Conservation (phyloP, 768 basidiomycete species). For the Lactarius quietus region DNA sequence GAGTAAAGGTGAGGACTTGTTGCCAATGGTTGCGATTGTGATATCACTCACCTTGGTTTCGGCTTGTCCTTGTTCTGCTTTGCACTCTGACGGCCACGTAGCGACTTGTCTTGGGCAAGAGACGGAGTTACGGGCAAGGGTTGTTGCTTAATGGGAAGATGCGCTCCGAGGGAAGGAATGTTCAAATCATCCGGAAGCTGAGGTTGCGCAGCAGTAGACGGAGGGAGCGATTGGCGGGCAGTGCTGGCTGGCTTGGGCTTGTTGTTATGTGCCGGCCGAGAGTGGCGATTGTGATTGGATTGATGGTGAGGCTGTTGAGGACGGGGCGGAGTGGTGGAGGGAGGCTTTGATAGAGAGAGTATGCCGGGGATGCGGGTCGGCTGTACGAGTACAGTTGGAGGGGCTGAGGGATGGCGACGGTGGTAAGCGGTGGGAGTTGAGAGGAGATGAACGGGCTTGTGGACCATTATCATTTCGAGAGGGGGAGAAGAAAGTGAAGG, state of each 20-base stretch:
- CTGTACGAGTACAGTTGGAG: slow-evolving; percentile 62
- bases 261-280: slow-evolving; percentile 39
- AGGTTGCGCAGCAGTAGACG: slow-evolving; percentile 30
- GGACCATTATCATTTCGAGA: slow-evolving; percentile 41
- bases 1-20: background rate
- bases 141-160: slow-evolving; percentile 6
- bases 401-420: slow-evolving; percentile 66
- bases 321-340: slow-evolving; percentile 34
- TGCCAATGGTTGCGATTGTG: background rate
- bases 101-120: slow-evolving; percentile 31
- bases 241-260: slow-evolving; percentile 32
- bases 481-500: slow-evolving; percentile 16
- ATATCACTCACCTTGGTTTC: slow-evolving; percentile 38
- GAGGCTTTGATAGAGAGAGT: slow-evolving; percentile 62
- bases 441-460: slow-evolving; percentile 35
- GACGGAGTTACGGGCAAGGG: slow-evolving; percentile 15
- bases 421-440: slow-evolving; percentile 38
- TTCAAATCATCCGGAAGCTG: slow-evolving; percentile 32
- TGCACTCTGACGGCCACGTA: slow-evolving; percentile 35
- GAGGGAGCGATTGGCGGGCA: slow-evolving; percentile 14
- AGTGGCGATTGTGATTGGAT: slow-evolving; percentile 27
- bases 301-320: no score
- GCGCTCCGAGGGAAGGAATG: slow-evolving; percentile 32
- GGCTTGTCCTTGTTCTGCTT: slow-evolving; percentile 45
- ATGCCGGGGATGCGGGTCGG: slow-evolving; percentile 73